phyloP scores from a whole-genome alignment of 352 stramenopile species.

The Phytophthora pistaciae region DNA sequence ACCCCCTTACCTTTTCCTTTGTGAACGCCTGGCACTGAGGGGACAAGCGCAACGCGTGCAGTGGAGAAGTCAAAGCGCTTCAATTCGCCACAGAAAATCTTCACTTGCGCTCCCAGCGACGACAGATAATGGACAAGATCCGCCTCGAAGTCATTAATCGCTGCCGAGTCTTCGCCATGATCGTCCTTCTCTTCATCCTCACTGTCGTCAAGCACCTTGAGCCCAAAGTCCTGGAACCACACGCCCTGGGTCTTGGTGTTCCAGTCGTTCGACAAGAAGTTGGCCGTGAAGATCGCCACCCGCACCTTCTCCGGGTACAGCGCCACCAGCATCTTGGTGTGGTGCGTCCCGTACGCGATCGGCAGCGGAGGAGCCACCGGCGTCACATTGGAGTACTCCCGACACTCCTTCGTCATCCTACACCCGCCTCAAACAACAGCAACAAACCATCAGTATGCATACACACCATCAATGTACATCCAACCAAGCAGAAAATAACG shows the following conservation, averaged over 20 bases:
- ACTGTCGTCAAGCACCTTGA: constrained; percentile 57
- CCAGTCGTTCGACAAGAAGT: constrained; percentile 86
- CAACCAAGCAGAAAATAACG: too few relatives aligned
- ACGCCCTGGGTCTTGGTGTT: constrained; percentile 87
- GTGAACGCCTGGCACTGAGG: constrained; percentile 77
- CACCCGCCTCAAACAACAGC: background rate
- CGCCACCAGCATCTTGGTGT: constrained; percentile 89
- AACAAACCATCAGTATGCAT: background rate
- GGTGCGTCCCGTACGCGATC: constrained; percentile 88
- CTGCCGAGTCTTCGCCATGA: background rate
- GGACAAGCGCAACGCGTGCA: constrained; percentile 65
- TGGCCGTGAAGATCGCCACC: constrained; percentile 88
- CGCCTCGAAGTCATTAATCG: constrained; percentile 56
- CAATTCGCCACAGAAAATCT: constrained; percentile 59
- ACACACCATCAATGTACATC: too few relatives aligned
- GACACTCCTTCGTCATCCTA: constrained; percentile 70
- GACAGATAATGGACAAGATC: constrained; percentile 77
- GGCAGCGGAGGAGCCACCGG: constrained; percentile 72
- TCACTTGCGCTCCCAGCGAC: constrained; percentile 51
- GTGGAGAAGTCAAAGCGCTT: constrained; percentile 69
- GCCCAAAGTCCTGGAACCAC: constrained; percentile 85
- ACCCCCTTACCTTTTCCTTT: constrained; percentile 62
- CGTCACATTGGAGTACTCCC: constrained; percentile 67
- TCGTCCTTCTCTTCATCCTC: constrained; percentile 31
- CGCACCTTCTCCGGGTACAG: constrained; percentile 72